Conservation (phyloP, 2,329 filamentous ascomycete genomes). For the Diaporthe citriasiana region DNA sequence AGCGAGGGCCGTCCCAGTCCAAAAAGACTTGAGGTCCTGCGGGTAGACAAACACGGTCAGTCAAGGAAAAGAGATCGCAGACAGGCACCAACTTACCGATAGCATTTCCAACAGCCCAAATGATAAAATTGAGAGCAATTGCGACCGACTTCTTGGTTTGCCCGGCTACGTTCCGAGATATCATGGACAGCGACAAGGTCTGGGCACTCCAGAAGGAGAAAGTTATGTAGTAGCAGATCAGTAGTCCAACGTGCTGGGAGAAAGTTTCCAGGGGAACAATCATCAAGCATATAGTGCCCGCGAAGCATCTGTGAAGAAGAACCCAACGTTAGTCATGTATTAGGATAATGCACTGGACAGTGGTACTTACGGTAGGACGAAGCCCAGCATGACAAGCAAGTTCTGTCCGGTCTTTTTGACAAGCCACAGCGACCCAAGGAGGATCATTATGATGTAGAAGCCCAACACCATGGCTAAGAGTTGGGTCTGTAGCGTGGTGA, state of each 20-base stretch:
- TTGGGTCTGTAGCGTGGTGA: conserved; percentile 76
- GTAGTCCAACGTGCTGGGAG: conserved; percentile 73
- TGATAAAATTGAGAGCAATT: conserved; percentile 78
- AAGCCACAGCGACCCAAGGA: conserved; percentile 76
- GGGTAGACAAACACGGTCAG: conserved; percentile 2
- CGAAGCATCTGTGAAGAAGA: conserved; percentile 67
- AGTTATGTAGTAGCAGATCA: conserved; percentile 82
- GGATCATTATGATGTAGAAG: conserved; percentile 78
- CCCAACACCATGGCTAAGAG: conserved; percentile 82
- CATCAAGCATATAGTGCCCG: conserved; percentile 81
- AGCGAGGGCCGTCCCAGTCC: conserved; percentile 71
- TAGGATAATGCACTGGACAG: not conserved
- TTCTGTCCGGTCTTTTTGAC: conserved; percentile 80
- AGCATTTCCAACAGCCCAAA: conserved; percentile 78
- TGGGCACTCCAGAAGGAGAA: conserved; percentile 84
- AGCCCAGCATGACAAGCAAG: conserved; percentile 74
- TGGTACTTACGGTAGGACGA: conserved; percentile 72
- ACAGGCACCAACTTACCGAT: conserved; percentile 61
- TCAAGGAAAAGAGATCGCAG: not conserved
- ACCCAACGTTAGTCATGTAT: conserved; percentile 10
- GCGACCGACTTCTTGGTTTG: conserved; percentile 81
- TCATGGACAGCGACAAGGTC: conserved; percentile 75
- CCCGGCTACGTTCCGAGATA: conserved; percentile 78
- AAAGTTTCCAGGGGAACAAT: conserved; percentile 71
- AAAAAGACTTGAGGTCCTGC: conserved; percentile 75